Evolutionary conservation across 768 basidiomycete species (phyloP).

Genomic region (Lactifluus rugatus): DNA sequence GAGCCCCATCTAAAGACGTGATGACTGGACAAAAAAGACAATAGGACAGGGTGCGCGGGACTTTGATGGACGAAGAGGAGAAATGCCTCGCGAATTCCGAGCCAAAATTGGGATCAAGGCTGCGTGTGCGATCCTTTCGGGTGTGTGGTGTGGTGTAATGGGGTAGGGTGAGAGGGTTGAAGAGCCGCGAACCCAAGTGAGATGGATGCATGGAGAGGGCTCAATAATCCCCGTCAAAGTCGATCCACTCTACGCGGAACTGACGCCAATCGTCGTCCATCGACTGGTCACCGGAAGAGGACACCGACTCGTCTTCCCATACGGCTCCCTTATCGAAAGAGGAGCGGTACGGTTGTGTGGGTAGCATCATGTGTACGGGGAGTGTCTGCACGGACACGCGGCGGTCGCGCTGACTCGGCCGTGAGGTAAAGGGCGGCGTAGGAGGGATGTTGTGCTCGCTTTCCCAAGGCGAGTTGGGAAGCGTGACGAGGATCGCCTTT

Average conservation of each 20-base stretch:
- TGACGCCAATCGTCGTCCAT: slow-evolving; percentile 12
- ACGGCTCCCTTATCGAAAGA: not conserved
- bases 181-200: not conserved
- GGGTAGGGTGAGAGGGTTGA: no score
- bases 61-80: not conserved
- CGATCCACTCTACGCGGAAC: slow-evolving; percentile 18
- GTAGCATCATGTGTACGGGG: not conserved
- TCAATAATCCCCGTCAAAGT: slow-evolving; percentile 1
- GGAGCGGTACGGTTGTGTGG: not conserved
- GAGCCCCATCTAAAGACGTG: not conserved
- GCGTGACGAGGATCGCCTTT: not conserved
- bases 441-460: not conserved
- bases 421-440: not conserved
- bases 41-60: not conserved
- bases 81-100: not conserved
- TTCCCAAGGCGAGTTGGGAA: not conserved
- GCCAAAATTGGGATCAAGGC: not conserved
- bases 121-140: not conserved
- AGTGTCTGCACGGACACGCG: not conserved
- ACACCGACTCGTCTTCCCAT: not conserved
- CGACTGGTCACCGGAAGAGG: not conserved
- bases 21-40: not conserved
- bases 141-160: no score
- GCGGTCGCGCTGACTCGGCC: not conserved
- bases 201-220: no score